phyloP scores from a whole-genome alignment of 768 basidiomycete genomes.

The Pluteus cervinus region DNA sequence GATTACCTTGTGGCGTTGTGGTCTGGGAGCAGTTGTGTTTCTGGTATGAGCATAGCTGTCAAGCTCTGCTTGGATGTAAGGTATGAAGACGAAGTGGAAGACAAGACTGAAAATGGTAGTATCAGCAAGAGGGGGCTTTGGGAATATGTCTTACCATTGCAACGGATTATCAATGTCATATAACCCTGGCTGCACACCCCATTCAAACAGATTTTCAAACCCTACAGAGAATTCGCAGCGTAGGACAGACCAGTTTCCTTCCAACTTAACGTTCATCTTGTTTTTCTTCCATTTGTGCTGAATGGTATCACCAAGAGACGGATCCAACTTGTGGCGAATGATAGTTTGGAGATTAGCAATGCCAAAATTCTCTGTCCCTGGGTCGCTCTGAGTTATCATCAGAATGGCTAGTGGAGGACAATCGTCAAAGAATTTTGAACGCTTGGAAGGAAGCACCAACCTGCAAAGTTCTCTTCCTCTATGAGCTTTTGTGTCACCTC shows the following conservation, averaged over 20 bases:
- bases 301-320: slow-evolving; percentile 23
- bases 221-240: slow-evolving; percentile 23
- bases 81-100: slow-evolving; percentile 35
- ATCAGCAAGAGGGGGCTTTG: neutral
- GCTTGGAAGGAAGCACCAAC: neutral
- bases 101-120: slow-evolving; percentile 20
- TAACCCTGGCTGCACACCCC: slow-evolving; percentile 19
- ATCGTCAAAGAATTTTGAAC: slow-evolving; percentile 5
- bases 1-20: slow-evolving; percentile 27
- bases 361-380: slow-evolving; percentile 35
- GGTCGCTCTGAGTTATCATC: slow-evolving; percentile 37
- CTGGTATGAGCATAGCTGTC: slow-evolving; percentile 23
- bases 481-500: slow-evolving; percentile 14
- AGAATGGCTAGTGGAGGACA: slow-evolving; percentile 26
- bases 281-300: slow-evolving; percentile 34
- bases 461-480: too few species aligned
- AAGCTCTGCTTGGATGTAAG: slow-evolving; percentile 32
- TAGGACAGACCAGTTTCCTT: slow-evolving; percentile 33
- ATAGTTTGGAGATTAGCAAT: slow-evolving; percentile 39
- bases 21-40: slow-evolving; percentile 10
- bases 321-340: slow-evolving; percentile 33
- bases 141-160: slow-evolving; percentile 12
- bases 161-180: slow-evolving; percentile 22
- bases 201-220: slow-evolving; percentile 27
- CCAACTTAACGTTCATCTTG: slow-evolving; percentile 36